Percentiles rank a stretch among this genome's conserved stretches.
Conservation (phyloP, 2,329 filamentous ascomycete species). For the Xylaria sp. region DNA sequence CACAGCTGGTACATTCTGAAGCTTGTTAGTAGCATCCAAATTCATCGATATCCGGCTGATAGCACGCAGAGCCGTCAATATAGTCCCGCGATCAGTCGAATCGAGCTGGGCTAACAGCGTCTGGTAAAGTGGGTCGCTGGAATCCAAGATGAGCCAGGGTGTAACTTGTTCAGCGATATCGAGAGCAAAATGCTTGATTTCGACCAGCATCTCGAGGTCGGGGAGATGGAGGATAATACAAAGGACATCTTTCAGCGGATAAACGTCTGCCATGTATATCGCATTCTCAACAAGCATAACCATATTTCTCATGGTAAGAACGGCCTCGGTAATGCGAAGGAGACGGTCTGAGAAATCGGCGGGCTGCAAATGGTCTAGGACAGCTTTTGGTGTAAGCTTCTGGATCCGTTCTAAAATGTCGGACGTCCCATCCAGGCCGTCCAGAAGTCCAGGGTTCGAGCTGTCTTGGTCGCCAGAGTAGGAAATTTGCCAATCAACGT, state of each 20-base stretch:
- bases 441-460: constrained; percentile 60
- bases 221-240: constrained; percentile 85
- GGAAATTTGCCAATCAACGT: constrained; percentile 82
- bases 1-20: constrained; percentile 74
- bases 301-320: constrained; percentile 93
- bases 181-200: constrained; percentile 89
- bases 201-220: constrained; percentile 75
- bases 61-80: constrained; percentile 82
- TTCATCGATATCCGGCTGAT: constrained; percentile 91
- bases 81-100: constrained; percentile 81
- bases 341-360: constrained; percentile 76
- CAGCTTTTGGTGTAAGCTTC: constrained; percentile 67
- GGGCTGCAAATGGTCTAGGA: constrained; percentile 77
- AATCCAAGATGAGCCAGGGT: constrained; percentile 77
- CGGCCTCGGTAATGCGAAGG: constrained; percentile 84
- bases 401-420: constrained; percentile 79
- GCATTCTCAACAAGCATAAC: constrained; percentile 93
- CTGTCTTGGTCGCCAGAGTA: constrained; percentile 69
- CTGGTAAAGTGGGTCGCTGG: constrained; percentile 81
- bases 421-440: constrained; percentile 73
- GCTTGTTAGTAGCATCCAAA: constrained; percentile 79
- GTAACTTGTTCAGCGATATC: constrained; percentile 94
- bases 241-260: constrained; percentile 81
- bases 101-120: constrained; percentile 73
- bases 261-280: constrained; percentile 78